These are phyloP conservation scores for Lyophyllum semitale DNA, from an alignment of 768 basidiomycete species.

Conservation along the genomic window DNA sequence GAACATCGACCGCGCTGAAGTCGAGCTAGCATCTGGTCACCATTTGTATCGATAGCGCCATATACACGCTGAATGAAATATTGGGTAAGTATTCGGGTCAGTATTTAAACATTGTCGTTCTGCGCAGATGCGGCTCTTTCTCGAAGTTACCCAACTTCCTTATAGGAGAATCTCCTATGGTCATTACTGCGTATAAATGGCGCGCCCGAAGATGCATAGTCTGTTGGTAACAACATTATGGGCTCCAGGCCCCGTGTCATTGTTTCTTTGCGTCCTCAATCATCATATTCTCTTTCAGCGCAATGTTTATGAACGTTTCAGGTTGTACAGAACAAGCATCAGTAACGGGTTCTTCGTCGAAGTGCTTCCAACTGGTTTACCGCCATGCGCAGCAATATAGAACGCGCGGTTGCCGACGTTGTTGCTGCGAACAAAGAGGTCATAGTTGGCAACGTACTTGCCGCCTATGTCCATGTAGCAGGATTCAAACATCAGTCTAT, in stretches of 20 bases:
- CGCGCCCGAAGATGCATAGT: too few species aligned
- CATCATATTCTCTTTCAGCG: constrained; percentile 1
- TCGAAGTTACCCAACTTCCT: too few species aligned
- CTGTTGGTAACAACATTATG: too few species aligned
- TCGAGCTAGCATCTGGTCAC: neutral
- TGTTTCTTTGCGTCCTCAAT: neutral
- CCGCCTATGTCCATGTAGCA: constrained; percentile 17
- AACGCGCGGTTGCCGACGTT: constrained; percentile 20
- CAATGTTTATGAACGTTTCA: neutral
- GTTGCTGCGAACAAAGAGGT: constrained; percentile 19
- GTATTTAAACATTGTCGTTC: too few species aligned
- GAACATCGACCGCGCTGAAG: neutral
- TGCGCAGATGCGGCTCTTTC: too few species aligned
- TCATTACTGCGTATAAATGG: too few species aligned
- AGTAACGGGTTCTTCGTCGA: neutral
- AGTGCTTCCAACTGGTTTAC: neutral
- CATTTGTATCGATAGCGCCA: too few species aligned
- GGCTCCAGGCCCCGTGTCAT: neutral
- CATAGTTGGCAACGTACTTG: constrained; percentile 17
- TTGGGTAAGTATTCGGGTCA: neutral
- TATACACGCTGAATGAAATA: too few species aligned
- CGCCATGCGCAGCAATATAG: constrained; percentile 20
- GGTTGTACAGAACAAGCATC: neutral
- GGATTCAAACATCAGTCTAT: constrained; percentile 13
- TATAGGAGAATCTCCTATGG: too few species aligned